Conservation (phyloP, 176 grass and related monocot genomes). For the Puccinellia tenuiflora region DNA sequence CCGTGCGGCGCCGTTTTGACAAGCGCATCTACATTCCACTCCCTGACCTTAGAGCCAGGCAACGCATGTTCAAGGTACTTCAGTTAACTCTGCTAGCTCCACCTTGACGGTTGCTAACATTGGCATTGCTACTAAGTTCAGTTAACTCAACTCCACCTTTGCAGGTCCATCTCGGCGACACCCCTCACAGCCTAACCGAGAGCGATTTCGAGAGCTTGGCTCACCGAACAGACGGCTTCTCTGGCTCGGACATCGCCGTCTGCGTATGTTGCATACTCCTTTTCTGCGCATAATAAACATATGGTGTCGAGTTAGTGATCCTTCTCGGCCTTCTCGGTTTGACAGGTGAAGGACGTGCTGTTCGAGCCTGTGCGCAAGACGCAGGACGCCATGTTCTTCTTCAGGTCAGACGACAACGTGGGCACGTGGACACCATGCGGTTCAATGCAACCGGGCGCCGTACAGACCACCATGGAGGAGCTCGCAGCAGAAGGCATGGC, state of each 20-base stretch:
- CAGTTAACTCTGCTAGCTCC: neutral
- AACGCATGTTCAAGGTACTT: slow-evolving; percentile 72
- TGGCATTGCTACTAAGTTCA: neutral
- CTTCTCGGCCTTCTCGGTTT: neutral
- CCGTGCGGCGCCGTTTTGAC: slow-evolving; percentile 60
- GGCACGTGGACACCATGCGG: slow-evolving; percentile 46
- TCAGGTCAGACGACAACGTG: neutral
- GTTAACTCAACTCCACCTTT: neutral
- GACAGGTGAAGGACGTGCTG: slow-evolving; percentile 62
- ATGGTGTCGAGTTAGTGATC: neutral
- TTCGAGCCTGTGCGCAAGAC: slow-evolving; percentile 56
- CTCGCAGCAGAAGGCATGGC: slow-evolving; percentile 45
- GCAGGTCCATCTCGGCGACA: slow-evolving; percentile 63
- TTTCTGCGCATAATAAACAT: neutral
- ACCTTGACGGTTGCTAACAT: neutral
- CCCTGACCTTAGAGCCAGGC: slow-evolving; percentile 61
- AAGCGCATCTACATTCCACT: slow-evolving; percentile 76
- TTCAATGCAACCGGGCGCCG: slow-evolving; percentile 31
- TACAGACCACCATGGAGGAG: slow-evolving; percentile 59
- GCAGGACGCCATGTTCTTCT: slow-evolving; percentile 64
- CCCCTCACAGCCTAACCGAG: slow-evolving; percentile 46
- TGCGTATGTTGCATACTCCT: slow-evolving; percentile 33
- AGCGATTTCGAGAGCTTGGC: slow-evolving; percentile 54
- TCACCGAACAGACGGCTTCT: slow-evolving; percentile 47
- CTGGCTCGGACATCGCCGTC: slow-evolving; percentile 53